Evolutionary conservation across 2,329 filamentous ascomycete species (phyloP).

Genomic region (Penicillium sp.): DNA sequence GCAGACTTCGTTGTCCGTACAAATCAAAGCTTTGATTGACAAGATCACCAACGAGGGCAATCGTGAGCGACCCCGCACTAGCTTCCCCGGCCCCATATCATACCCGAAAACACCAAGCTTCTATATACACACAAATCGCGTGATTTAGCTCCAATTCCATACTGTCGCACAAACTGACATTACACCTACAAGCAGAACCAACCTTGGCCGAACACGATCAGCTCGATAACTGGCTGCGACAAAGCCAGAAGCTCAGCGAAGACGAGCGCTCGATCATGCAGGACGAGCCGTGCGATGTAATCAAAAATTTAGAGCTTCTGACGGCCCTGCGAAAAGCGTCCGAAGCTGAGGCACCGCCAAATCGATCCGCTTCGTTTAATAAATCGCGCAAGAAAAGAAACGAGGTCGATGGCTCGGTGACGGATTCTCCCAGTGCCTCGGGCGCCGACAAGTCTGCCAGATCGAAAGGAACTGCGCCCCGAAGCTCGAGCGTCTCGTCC

Average conservation of each 20-base stretch:
- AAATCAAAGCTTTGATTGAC: conserved; percentile 45
- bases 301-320: conserved; percentile 52
- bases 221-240: conserved; percentile 49
- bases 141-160: not conserved
- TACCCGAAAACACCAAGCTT: not conserved
- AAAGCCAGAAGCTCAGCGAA: conserved; percentile 49
- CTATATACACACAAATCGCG: not conserved
- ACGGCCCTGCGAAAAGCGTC: conserved; percentile 51
- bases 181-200: conserved; percentile 28
- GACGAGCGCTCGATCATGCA: conserved; percentile 50
- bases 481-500: conserved; percentile 44
- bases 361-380: conserved; percentile 37
- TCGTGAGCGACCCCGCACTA: conserved; percentile 36
- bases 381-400: conserved; percentile 51
- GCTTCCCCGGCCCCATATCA: conserved; percentile 4
- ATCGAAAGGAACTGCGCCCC: conserved; percentile 42
- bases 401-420: conserved; percentile 46
- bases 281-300: conserved; percentile 52
- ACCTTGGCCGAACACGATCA: conserved; percentile 44
- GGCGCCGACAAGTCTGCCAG: conserved; percentile 47
- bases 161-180: conserved; percentile 14
- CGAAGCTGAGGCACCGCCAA: conserved; percentile 46
- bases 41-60: conserved; percentile 45
- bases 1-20: conserved; percentile 40
- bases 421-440: conserved; percentile 49